Evolutionary conservation across 257 asterid genomes (phyloP).

Genomic region (Mitragyna speciosa): DNA sequence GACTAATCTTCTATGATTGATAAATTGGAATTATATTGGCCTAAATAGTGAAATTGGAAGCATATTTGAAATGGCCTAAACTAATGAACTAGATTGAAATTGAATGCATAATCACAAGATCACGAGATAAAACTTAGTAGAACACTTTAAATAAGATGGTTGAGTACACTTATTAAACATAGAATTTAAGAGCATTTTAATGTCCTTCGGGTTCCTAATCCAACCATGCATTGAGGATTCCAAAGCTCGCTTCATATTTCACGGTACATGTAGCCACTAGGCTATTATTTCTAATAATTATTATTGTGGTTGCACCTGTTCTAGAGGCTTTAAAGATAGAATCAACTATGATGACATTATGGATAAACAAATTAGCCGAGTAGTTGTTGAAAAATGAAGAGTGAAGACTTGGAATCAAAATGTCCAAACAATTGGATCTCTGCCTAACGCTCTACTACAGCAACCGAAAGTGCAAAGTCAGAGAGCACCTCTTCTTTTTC

Average conservation of each 20-base stretch:
- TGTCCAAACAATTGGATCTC: not conserved
- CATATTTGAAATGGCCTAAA: not conserved
- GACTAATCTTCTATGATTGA: not conserved
- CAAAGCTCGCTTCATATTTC: not conserved
- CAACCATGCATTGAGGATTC: not conserved
- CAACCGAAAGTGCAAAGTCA: conserved; percentile 10
- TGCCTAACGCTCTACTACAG: not conserved
- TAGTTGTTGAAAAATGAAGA: not conserved
- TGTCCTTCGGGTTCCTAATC: not conserved
- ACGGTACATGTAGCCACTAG: too few species aligned
- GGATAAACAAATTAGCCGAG: not conserved
- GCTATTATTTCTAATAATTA: not conserved
- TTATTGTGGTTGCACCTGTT: not conserved
- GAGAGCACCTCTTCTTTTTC: not conserved
- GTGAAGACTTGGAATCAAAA: not conserved
- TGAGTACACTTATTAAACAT: not conserved
- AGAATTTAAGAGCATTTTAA: not conserved
- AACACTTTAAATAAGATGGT: too few species aligned
- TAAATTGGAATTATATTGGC: too few species aligned
- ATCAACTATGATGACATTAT: too few species aligned
- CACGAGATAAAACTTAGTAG: too few species aligned
- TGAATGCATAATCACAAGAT: not conserved
- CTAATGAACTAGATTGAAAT: too few species aligned
- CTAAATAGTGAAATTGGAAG: not conserved
- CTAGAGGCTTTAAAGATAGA: not conserved